Evolutionary conservation across 1,139 yeast genomes (phyloP).

Genomic region (Saccharomyces uvarum): DNA sequence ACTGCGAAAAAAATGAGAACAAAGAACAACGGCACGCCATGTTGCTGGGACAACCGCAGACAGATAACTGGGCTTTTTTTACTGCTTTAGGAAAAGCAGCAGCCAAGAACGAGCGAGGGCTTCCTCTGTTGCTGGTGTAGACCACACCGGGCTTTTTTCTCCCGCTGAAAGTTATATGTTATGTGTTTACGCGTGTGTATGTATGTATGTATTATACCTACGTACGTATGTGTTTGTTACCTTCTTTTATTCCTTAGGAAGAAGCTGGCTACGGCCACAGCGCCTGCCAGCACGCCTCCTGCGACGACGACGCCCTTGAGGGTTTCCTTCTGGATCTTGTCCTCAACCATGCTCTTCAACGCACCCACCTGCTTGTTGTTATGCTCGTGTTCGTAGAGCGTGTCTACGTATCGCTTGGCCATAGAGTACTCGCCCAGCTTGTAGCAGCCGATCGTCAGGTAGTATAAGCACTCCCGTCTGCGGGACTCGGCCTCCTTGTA

Average conservation of each 20-base stretch:
- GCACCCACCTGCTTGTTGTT: slow-evolving; percentile 69
- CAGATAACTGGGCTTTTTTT: not conserved
- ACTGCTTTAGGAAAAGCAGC: not conserved
- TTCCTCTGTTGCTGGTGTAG: not conserved
- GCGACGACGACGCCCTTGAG: slow-evolving; percentile 80
- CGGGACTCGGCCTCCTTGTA: slow-evolving; percentile 74
- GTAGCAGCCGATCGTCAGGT: slow-evolving; percentile 78
- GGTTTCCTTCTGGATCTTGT: slow-evolving; percentile 75
- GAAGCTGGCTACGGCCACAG: slow-evolving; percentile 63
- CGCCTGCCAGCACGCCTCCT: slow-evolving; percentile 77
- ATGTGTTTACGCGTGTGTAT: not conserved
- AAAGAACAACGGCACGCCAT: not conserved
- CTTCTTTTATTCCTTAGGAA: slow-evolving; percentile 35
- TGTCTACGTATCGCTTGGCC: slow-evolving; percentile 79
- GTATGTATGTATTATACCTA: not conserved
- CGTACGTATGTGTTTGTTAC: slow-evolving; percentile 6
- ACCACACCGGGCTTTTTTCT: not conserved
- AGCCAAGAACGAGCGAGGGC: not conserved
- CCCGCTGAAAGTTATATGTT: not conserved
- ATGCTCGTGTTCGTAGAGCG: slow-evolving; percentile 71
- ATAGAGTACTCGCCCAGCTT: slow-evolving; percentile 82
- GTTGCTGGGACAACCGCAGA: not conserved
- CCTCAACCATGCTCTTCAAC: slow-evolving; percentile 71
- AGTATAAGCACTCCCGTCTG: slow-evolving; percentile 84
- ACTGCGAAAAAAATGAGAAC: not conserved